These are phyloP conservation scores for Solanum microdontum DNA, from an alignment of 257 asterid genomes.

Conservation along the genomic window DNA sequence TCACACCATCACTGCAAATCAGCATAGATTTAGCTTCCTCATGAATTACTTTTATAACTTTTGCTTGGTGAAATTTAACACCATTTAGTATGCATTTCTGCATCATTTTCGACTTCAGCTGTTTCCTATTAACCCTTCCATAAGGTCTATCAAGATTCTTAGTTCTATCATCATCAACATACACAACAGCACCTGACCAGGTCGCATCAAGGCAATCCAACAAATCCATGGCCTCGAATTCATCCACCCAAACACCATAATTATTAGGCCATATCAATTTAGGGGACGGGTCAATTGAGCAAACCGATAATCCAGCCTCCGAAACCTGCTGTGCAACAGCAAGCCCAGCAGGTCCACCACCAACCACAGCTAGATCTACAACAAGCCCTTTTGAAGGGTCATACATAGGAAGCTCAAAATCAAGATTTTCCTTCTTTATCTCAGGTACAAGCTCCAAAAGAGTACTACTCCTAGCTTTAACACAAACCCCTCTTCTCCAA, in stretches of 20 bases:
- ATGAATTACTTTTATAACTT: slow-evolving; percentile 78
- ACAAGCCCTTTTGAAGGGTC: slow-evolving; percentile 59
- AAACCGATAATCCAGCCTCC: slow-evolving; percentile 87
- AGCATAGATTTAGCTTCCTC: slow-evolving; percentile 74
- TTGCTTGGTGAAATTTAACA: slow-evolving; percentile 90
- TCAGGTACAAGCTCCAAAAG: slow-evolving; percentile 90
- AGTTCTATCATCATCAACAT: slow-evolving; percentile 40
- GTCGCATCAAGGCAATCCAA: slow-evolving; percentile 91
- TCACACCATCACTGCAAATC: slow-evolving; percentile 83
- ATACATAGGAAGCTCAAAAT: slow-evolving; percentile 81
- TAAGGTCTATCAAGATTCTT: slow-evolving; percentile 83
- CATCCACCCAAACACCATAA: slow-evolving; percentile 99
- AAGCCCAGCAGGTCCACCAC: slow-evolving; percentile 98
- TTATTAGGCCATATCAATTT: slow-evolving; percentile 91
- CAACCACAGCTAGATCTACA: slow-evolving; percentile 89
- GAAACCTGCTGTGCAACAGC: slow-evolving; percentile 98
- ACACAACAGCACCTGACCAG: slow-evolving; percentile 83
- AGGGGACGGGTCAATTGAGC: slow-evolving; percentile 90
- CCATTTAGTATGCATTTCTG: slow-evolving; percentile 84
- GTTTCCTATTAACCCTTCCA: slow-evolving; percentile 86
- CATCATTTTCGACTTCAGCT: slow-evolving; percentile 90
- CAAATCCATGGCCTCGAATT: slow-evolving; percentile 96
- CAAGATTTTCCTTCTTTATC: slow-evolving; percentile 84
- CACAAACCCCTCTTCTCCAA: slow-evolving; percentile 20
- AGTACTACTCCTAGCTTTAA: slow-evolving; percentile 50